A percentile compares a stretch with the other conserved stretches of the same genome.
phyloP scores from a whole-genome alignment of 805 yeast genomes.

The Limtongozyma cylindracea region DNA sequence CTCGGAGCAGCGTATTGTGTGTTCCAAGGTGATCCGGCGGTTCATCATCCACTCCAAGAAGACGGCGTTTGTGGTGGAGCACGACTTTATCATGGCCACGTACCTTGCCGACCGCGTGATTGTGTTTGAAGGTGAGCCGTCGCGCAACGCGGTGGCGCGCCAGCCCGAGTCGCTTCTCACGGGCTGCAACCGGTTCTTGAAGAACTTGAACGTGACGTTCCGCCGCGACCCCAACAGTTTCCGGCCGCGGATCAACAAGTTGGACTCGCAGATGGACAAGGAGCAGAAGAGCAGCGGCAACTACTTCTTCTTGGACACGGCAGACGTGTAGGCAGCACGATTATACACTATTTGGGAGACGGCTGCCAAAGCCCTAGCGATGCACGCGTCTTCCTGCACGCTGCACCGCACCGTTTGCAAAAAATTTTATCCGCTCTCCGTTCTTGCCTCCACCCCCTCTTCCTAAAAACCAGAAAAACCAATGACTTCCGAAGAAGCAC shows the following conservation, averaged over 20 bases:
- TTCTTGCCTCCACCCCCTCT: neutral
- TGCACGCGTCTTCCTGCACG: conserved; percentile 3
- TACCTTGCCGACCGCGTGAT: conserved; percentile 96
- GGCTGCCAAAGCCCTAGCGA: conserved; percentile 1
- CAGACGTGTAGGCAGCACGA: conserved; percentile 9
- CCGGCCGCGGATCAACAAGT: conserved; percentile 96
- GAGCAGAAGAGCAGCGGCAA: conserved; percentile 87
- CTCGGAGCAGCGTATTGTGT: conserved; percentile 97
- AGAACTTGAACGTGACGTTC: conserved; percentile 91
- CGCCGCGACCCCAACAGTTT: conserved; percentile 97
- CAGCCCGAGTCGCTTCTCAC: conserved; percentile 84
- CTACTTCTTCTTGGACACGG: conserved; percentile 80
- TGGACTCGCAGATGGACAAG: conserved; percentile 96
- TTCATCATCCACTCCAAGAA: conserved; percentile 89
- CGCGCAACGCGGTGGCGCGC: conserved; percentile 63
- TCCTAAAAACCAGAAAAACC: neutral
- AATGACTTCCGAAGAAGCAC: too few species aligned
- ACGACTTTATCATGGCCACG: conserved; percentile 99
- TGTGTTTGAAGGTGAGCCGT: conserved; percentile 92
- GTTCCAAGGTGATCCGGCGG: conserved; percentile 95
- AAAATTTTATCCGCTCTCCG: neutral
- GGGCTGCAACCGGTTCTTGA: conserved; percentile 92
- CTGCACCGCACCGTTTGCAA: conserved; percentile 2
- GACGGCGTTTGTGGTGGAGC: conserved; percentile 98
- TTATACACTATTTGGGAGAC: conserved; percentile 1